Evolutionary conservation across 176 grass and related monocot species (phyloP).

Genomic region (Stipa capillata): DNA sequence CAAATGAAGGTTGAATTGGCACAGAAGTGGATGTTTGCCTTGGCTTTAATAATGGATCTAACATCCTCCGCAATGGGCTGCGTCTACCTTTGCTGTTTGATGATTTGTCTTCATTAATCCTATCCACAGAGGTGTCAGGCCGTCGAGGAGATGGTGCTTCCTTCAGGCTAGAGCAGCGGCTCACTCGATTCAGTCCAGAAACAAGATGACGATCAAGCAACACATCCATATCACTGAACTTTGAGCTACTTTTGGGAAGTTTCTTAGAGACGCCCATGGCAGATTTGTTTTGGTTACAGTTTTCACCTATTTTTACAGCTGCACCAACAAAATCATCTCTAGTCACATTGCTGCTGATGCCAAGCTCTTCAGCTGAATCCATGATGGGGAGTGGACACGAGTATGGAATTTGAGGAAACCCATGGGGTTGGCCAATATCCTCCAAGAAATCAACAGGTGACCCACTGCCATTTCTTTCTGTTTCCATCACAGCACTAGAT

Average conservation of each 20-base stretch:
- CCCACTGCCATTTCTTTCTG: constrained; percentile 24
- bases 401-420: constrained; percentile 45
- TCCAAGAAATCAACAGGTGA: constrained; percentile 37
- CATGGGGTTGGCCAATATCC: constrained; percentile 27
- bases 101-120: constrained; percentile 42
- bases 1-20: constrained; percentile 34
- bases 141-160: constrained; percentile 28
- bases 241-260: constrained; percentile 6
- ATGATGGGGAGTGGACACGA: constrained; percentile 61
- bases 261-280: not conserved
- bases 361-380: constrained; percentile 26
- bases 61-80: constrained; percentile 88
- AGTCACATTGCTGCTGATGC: not conserved
- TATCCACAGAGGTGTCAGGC: constrained; percentile 26
- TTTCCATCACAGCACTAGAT: constrained; percentile 19
- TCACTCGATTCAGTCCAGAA: constrained; percentile 37
- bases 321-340: constrained; percentile 14
- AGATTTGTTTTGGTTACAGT: constrained; percentile 6
- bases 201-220: constrained; percentile 11
- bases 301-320: constrained; percentile 13
- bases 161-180: constrained; percentile 59
- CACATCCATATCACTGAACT: constrained; percentile 30
- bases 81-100: constrained; percentile 56
- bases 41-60: constrained; percentile 82
- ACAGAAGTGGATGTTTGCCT: constrained; percentile 32